phyloP scores from a whole-genome alignment of 495 filamentous ascomycete species.

The Pyronema domesticum region DNA sequence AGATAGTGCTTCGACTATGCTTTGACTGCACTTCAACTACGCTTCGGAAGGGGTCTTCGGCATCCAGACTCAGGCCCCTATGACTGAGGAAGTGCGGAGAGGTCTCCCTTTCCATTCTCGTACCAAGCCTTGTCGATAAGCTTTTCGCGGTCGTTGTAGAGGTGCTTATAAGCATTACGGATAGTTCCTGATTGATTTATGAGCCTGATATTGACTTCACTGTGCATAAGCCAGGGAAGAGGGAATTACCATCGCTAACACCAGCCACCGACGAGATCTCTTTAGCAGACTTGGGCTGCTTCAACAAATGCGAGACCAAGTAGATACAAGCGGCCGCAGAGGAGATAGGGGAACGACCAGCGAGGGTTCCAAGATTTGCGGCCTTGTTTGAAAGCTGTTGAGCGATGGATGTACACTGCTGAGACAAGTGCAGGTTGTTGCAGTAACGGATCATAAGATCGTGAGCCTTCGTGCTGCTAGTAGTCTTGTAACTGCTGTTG shows the following conservation, averaged over 20 bases:
- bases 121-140: constrained; percentile 63
- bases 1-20: too few species aligned
- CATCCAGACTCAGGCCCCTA: constrained; percentile 2
- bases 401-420: constrained; percentile 51
- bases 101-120: constrained; percentile 46
- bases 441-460: constrained; percentile 82
- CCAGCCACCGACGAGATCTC: constrained; percentile 65
- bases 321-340: constrained; percentile 92
- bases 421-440: constrained; percentile 54
- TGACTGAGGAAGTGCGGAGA: constrained; percentile 45
- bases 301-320: constrained; percentile 74
- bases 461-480: constrained; percentile 59
- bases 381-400: constrained; percentile 56
- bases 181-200: constrained; percentile 46
- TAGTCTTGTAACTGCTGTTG: constrained; percentile 42
- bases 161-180: constrained; percentile 76
- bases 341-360: constrained; percentile 84
- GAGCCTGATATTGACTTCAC: background rate
- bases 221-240: background rate
- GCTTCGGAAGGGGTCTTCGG: too few species aligned
- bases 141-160: constrained; percentile 53
- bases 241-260: constrained; percentile 53
- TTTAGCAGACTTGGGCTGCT: constrained; percentile 57
- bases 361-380: constrained; percentile 53
- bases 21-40: too few species aligned